Evolutionary conservation across 768 basidiomycete genomes (phyloP).

Genomic region (Leccinum disarticulatum): DNA sequence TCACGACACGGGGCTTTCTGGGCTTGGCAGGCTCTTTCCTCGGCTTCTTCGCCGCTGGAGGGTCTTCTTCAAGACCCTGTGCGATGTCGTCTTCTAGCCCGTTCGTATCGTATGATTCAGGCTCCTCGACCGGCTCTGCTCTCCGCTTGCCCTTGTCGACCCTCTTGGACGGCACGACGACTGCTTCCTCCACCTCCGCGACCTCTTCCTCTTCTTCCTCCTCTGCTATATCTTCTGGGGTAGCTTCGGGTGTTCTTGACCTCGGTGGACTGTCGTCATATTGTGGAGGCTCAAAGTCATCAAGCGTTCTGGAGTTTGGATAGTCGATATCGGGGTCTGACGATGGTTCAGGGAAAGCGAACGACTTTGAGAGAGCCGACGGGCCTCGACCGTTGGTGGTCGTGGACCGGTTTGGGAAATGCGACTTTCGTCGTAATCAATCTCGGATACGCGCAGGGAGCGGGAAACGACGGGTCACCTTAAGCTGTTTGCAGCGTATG

Average conservation of each 20-base stretch:
- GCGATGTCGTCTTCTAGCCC: constrained; percentile 44
- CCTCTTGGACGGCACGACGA: constrained; percentile 22
- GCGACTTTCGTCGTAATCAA: constrained; percentile 55
- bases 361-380: constrained; percentile 33
- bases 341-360: constrained; percentile 21
- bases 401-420: constrained; percentile 31
- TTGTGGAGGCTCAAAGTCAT: constrained; percentile 28
- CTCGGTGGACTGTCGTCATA: constrained; percentile 29
- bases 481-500: constrained; percentile 38
- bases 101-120: constrained; percentile 18
- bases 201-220: constrained; percentile 28
- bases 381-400: constrained; percentile 36
- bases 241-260: constrained; percentile 49
- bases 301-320: constrained; percentile 19
- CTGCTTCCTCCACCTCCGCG: constrained; percentile 35
- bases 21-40: constrained; percentile 30
- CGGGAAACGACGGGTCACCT: constrained; percentile 43
- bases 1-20: constrained; percentile 25
- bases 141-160: constrained; percentile 45
- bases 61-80: constrained; percentile 39
- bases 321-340: constrained; percentile 28
- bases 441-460: constrained; percentile 50
- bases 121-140: constrained; percentile 24
- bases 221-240: constrained; percentile 40
- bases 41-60: constrained; percentile 29